Percentiles rank a stretch among this genome's conserved stretches.
These are phyloP conservation scores for Castanea crenata DNA, from an alignment of 306 rosid genomes.

Conservation along the genomic window DNA sequence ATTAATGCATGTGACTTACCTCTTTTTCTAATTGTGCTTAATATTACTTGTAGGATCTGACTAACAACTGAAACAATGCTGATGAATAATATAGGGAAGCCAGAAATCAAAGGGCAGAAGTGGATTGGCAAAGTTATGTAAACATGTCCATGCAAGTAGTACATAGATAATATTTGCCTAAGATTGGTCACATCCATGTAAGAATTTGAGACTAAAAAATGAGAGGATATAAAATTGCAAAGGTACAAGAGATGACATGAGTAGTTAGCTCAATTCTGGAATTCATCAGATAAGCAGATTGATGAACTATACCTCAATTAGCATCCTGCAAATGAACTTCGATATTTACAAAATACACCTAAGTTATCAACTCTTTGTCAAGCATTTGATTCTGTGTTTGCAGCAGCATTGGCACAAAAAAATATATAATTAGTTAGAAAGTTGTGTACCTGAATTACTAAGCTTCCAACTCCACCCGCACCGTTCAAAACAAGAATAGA, in stretches of 20 bases:
- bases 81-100: background rate
- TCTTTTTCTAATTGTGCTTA: background rate
- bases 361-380: background rate
- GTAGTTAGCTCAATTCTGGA: background rate
- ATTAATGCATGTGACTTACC: background rate
- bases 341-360: background rate
- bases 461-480: constrained; percentile 95
- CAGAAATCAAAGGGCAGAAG: background rate
- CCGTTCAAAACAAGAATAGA: constrained; percentile 89
- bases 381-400: background rate
- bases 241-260: background rate
- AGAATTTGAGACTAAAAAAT: background rate
- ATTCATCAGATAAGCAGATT: background rate
- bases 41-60: background rate
- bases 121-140: background rate
- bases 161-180: background rate
- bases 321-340: background rate
- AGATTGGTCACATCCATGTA: background rate
- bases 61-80: background rate
- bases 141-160: background rate
- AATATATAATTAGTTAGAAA: background rate
- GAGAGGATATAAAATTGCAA: background rate
- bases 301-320: background rate
- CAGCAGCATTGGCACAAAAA: background rate
- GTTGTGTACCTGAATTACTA: constrained; percentile 77